Evolutionary conservation across 208 protist species (phyloP).

Genomic region (Crithidia bombi): DNA sequence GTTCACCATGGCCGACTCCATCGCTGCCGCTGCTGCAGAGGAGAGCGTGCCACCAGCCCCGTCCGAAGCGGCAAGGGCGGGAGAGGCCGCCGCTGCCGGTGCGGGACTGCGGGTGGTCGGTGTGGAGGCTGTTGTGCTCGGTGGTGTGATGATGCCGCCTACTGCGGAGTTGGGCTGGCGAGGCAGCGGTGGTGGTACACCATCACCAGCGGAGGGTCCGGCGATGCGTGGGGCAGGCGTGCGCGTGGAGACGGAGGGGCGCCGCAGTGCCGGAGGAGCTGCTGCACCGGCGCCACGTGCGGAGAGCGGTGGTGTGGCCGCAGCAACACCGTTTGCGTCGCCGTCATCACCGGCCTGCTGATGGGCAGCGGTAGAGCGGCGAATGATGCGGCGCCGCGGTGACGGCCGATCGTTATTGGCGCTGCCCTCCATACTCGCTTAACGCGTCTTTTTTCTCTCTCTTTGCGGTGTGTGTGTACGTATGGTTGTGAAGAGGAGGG

Average conservation of each 20-base stretch:
- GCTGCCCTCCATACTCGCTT: not conserved
- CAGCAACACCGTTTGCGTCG: not conserved
- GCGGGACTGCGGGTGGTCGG: slow-evolving; percentile 2
- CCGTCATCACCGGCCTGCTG: not conserved
- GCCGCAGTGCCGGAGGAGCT: slow-evolving; percentile 2
- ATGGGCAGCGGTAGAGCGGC: slow-evolving; percentile 10
- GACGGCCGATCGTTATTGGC: not conserved
- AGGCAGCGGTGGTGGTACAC: not conserved
- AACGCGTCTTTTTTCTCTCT: not conserved
- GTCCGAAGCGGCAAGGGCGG: not conserved
- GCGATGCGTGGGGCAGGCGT: slow-evolving; percentile 19
- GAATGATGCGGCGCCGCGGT: slow-evolving; percentile 23
- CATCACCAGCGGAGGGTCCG: slow-evolving; percentile 3
- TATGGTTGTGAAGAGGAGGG: too few species aligned
- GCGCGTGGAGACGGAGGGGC: slow-evolving; percentile 1
- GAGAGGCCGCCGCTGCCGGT: not conserved
- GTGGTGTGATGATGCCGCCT: not conserved
- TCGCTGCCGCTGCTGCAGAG: slow-evolving; percentile 11
- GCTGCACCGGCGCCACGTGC: not conserved
- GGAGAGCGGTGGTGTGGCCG: not conserved
- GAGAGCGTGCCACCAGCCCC: not conserved
- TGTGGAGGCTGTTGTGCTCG: not conserved
- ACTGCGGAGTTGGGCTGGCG: not conserved
- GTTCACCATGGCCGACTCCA: slow-evolving; percentile 13
- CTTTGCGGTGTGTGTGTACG: not conserved